Base-by-base conservation (phyloP, 352 stramenopile species). In the Globisporangium mamillatum region DNA sequence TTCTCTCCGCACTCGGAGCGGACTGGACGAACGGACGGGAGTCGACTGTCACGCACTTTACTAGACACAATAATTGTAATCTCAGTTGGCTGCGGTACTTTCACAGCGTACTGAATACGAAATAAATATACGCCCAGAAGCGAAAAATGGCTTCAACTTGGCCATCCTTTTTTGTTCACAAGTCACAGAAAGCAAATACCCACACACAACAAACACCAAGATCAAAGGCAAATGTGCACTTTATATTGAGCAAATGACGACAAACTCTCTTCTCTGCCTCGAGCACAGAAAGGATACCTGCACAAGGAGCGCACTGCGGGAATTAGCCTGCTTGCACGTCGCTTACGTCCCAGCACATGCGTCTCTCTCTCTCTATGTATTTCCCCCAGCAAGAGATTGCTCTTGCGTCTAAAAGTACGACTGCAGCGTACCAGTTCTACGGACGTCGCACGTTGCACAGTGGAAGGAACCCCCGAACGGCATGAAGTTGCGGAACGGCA, bases 401-500 rank as follows among this genome's bases (percentile, higher is more conserved):
- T 22, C 22, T 16, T 5, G n/a, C 44, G 62, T 70, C 66, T 91
- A 81, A 67, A 96, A 97, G 74, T 97, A 97, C 22, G 88, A 96
- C 73, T 97, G 78, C 38, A 97, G 74, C 54, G 77, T 86, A 63
- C 88, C 88, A 25, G 79, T 94, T 69, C 88, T 83, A 55, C 88
- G 88, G 22, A 97, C 78, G 66, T 97, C 90, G 56, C 84, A 93
- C 29, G 88, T 96, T 44, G 90, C 90, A 72, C 90, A 97, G 77
- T 96, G 89, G 75, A 97, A 97, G 58, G 88, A 96, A 48, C 89
- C 89, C 34, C 89, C 89, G 64, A 97, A 97, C 24, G 89, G 89
- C 82, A 97, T 92, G 68, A 97, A 97, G 77, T 97, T 88, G 75
- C 89, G 88, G 77, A 97, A 97, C 18, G 89, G 89, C 52, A 97